These are phyloP conservation scores for Zygoascus meyerae DNA, from an alignment of 1,139 yeast species.

Conservation along the genomic window DNA sequence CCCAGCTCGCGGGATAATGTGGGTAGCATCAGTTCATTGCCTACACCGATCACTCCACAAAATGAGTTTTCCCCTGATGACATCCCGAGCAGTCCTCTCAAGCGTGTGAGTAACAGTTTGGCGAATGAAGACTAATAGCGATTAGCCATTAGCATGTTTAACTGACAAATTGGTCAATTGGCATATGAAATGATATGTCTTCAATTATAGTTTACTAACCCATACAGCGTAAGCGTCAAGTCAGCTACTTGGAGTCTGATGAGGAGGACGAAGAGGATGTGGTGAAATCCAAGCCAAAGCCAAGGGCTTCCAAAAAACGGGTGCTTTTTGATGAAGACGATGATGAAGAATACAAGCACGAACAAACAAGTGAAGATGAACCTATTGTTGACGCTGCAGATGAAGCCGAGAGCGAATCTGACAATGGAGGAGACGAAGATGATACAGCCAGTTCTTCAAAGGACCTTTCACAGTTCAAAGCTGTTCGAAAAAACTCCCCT, in stretches of 20 bases:
- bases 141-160: slow-evolving; percentile 2
- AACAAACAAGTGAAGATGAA: slow-evolving; percentile 13
- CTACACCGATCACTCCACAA: slow-evolving; percentile 12
- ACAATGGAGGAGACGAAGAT: slow-evolving; percentile 10
- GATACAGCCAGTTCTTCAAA: background rate
- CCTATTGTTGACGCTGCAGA: slow-evolving; percentile 16
- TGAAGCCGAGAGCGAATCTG: slow-evolving; percentile 16
- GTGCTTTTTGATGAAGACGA: slow-evolving; percentile 17
- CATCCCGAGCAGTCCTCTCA: slow-evolving; percentile 15
- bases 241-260: slow-evolving; percentile 23
- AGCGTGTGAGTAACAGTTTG: slow-evolving; percentile 13
- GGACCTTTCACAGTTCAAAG: slow-evolving; percentile 2
- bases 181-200: too few relatives aligned
- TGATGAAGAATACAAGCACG: slow-evolving; percentile 17
- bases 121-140: background rate
- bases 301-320: slow-evolving; percentile 12
- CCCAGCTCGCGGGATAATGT: background rate
- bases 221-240: slow-evolving; percentile 13
- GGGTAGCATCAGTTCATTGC: slow-evolving; percentile 9
- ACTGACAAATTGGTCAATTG: background rate
- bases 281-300: slow-evolving; percentile 1
- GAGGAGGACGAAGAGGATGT: slow-evolving; percentile 19
- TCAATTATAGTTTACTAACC: background rate
- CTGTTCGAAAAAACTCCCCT: background rate
- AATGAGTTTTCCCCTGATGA: slow-evolving; percentile 2